Percentiles rank a stretch among this genome's conserved stretches.
Conservation (phyloP, 1,284 basidiomycete species). For the Fomitopsis betulina region DNA sequence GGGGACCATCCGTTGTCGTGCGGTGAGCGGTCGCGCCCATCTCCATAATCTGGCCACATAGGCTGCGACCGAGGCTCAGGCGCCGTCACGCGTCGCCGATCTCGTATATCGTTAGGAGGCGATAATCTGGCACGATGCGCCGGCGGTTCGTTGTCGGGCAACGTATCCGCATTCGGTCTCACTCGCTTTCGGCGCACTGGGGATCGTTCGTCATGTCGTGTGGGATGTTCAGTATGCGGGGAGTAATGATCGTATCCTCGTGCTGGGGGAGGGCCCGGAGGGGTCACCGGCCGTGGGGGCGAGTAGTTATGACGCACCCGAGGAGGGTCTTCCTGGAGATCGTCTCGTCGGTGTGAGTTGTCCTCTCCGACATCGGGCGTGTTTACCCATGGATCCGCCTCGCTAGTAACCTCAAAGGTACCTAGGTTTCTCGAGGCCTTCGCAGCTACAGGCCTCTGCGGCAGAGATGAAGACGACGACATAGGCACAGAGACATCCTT, state of each 20-base stretch:
- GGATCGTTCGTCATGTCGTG: not conserved
- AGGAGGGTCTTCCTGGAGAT: not conserved
- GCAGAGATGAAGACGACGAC: not conserved
- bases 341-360: not conserved
- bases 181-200: slow-evolving; percentile 4
- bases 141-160: not conserved
- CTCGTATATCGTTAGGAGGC: not conserved
- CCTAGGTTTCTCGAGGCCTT: not conserved
- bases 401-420: not conserved
- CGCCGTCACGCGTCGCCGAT: not conserved
- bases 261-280: slow-evolving; percentile 1
- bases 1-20: not conserved
- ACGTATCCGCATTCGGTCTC: slow-evolving; percentile 3
- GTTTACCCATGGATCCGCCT: not conserved
- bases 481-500: not conserved
- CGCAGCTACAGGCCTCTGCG: not conserved
- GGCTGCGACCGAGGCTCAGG: not conserved
- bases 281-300: not conserved
- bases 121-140: slow-evolving; percentile 1
- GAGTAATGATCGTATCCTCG: slow-evolving; percentile 11
- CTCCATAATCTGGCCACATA: too few relatives aligned
- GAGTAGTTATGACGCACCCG: not conserved
- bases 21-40: not conserved
- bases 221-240: not conserved
- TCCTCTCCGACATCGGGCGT: not conserved